A percentile compares a stretch with the other conserved stretches of the same genome.
Evolutionary conservation across 2,329 filamentous ascomycete genomes (phyloP).

Genomic region (Pseudogymnoascus sp.): DNA sequence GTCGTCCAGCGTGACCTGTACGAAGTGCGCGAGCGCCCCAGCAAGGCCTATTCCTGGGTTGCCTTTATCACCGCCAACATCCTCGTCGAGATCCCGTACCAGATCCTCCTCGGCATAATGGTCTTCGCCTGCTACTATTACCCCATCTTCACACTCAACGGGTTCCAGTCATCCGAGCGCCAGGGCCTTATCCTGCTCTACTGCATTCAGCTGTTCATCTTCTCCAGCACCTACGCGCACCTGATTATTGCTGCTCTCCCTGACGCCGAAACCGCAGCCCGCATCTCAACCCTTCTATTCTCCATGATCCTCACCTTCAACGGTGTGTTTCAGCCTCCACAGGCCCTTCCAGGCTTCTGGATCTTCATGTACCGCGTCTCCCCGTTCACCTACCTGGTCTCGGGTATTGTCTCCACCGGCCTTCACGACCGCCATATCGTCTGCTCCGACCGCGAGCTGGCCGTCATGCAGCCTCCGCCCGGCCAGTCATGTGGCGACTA

Average conservation of each 20-base stretch:
- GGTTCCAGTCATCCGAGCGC: constrained; percentile 22
- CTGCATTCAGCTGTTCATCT: constrained; percentile 66
- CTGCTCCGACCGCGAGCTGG: constrained; percentile 62
- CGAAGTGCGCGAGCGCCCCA: constrained; percentile 38
- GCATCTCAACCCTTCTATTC: constrained; percentile 69
- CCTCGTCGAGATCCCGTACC: constrained; percentile 77
- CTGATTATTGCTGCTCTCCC: constrained; percentile 70
- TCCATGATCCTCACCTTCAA: constrained; percentile 66
- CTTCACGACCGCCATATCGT: constrained; percentile 56
- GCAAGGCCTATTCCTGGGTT: constrained; percentile 30
- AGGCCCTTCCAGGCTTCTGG: constrained; percentile 64
- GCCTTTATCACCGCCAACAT: constrained; percentile 39
- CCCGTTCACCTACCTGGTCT: constrained; percentile 54
- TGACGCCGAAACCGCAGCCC: constrained; percentile 66
- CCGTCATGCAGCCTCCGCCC: constrained; percentile 52
- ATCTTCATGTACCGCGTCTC: constrained; percentile 78
- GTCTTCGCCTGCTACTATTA: constrained; percentile 82
- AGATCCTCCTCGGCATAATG: constrained; percentile 62
- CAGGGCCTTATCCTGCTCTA: constrained; percentile 65
- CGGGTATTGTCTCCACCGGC: constrained; percentile 60
- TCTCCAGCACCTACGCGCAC: constrained; percentile 74
- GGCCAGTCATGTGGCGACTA: constrained; percentile 52
- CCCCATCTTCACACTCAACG: constrained; percentile 58
- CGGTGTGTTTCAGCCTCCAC: constrained; percentile 60
- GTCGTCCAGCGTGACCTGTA: constrained; percentile 60